Evolutionary conservation across 1,284 basidiomycete genomes (phyloP), one percentile per base, ranked within the genome.

Genomic region (Polyporus tsugae): DNA sequence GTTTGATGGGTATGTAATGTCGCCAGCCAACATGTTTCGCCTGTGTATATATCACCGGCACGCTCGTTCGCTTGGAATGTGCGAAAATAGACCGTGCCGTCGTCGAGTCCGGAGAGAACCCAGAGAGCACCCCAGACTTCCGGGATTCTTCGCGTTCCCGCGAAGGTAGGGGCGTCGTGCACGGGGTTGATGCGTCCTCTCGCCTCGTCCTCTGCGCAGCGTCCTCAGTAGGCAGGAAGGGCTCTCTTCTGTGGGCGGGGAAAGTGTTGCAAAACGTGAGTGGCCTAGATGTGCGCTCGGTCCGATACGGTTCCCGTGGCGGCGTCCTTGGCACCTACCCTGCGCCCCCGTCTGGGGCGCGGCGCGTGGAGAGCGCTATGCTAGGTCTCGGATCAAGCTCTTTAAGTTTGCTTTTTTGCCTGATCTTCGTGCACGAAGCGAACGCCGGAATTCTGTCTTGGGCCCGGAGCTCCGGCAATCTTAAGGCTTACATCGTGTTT

Each of bases 31-130:
- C 15, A 35, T 35, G 52, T 55, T 55, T 55, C 29, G 33, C 7
- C 52, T 55, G 25, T 15, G 52, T 66, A 66, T 66, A 66, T 57
- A 62, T 46, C 60, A 58, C 36, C n/a, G 33, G 52, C 60, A n/a
- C 52, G 25, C 42, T 49, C 46, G 22, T 39, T 61, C 64, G 65
- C 65, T 58, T 66, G 41, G 9, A 19, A 46, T 39, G 13, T 35
- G 46, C 59, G 55, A 58, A 58, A 25, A 11, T 2, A n/a, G 55
- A 15, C n/a, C 55, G 33, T 38, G 55, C 55, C 29, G 55, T 52
- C 46, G 22, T 52, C 22, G 46, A 52, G 46, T 29, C 46, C 46
- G 11, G 13, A 49, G 46, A 49, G 19, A 7, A 17, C 4, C 9
- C n/a, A 49, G 46, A 42, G 46, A 49, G 22, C 46, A 25, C 46